These are phyloP conservation scores for Talaromyces pinophilus DNA, from an alignment of 2,329 filamentous ascomycete genomes.

Conservation along the genomic window DNA sequence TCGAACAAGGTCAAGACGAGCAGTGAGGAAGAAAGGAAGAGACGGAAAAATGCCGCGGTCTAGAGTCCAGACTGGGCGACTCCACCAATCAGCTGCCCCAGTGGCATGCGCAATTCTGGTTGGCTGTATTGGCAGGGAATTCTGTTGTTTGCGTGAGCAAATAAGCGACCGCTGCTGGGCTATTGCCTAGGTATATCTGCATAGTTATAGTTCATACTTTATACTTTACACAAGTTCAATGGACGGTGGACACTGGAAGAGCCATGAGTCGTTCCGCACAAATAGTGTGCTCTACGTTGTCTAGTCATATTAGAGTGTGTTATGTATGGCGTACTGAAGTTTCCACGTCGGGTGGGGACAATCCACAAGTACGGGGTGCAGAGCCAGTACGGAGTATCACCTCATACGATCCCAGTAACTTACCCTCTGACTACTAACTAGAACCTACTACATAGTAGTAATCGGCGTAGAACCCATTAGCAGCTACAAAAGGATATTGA, in stretches of 20 bases:
- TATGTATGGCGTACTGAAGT: not conserved
- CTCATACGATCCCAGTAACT: too few species aligned
- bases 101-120: not conserved
- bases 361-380: slow-evolving; percentile 5
- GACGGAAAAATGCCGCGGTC: slow-evolving; percentile 2
- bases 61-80: not conserved
- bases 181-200: not conserved
- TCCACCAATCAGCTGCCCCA: not conserved
- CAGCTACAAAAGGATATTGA: not conserved
- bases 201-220: not conserved
- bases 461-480: not conserved
- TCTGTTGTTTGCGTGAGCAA: slow-evolving; percentile 7
- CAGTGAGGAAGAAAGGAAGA: not conserved
- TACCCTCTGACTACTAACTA: too few species aligned
- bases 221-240: slow-evolving; percentile 3
- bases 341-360: slow-evolving; percentile 1
- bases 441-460: too few species aligned
- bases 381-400: too few species aligned
- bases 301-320: not conserved
- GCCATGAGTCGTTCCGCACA: not conserved
- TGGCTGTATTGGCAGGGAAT: not conserved
- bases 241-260: slow-evolving; percentile 4
- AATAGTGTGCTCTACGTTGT: not conserved
- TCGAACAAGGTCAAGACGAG: not conserved
- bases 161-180: not conserved